Evolutionary conservation across 169 alveolate genomes (phyloP).

Genomic region (Plasmodium gallinaceum): DNA sequence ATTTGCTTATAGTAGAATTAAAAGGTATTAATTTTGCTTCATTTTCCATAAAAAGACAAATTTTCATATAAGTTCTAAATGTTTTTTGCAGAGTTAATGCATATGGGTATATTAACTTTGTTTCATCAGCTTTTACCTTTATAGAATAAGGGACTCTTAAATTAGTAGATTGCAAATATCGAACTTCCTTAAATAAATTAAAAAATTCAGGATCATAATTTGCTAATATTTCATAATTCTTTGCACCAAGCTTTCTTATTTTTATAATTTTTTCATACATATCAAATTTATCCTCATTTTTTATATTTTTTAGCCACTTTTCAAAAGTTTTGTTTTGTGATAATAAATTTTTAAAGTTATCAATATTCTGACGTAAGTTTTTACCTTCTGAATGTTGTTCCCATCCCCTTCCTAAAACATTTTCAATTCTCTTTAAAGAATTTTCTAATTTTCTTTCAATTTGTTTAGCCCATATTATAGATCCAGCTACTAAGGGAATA

Average conservation of each 20-base stretch:
- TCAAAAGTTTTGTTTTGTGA: constrained; percentile 87
- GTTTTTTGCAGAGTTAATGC: constrained; percentile 89
- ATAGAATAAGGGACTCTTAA: constrained; percentile 92
- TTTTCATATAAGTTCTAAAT: constrained; percentile 87
- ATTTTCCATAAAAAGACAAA: constrained; percentile 67
- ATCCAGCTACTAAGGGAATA: constrained; percentile 95
- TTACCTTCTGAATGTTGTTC: constrained; percentile 95
- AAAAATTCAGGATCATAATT: constrained; percentile 78
- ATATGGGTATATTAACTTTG: constrained; percentile 92
- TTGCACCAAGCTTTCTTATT: constrained; percentile 66
- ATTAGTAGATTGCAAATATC: constrained; percentile 86
- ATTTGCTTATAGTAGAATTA: constrained; percentile 40
- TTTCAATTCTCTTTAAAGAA: constrained; percentile 89
- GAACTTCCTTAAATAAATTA: constrained; percentile 84
- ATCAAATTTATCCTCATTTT: constrained; percentile 73
- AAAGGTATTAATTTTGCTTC: constrained; percentile 52
- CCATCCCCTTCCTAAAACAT: constrained; percentile 95
- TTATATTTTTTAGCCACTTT: constrained; percentile 74
- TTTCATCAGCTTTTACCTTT: constrained; percentile 93
- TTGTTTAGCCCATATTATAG: constrained; percentile 95
- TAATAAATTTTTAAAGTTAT: constrained; percentile 89
- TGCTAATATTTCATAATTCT: constrained; percentile 80
- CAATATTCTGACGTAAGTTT: constrained; percentile 93
- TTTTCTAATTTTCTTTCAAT: constrained; percentile 90
- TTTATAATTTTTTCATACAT: constrained; percentile 72